These are phyloP conservation scores for Glomus cerebriforme DNA, from an alignment of 192 early-diverging fungal species.

Conservation along the genomic window DNA sequence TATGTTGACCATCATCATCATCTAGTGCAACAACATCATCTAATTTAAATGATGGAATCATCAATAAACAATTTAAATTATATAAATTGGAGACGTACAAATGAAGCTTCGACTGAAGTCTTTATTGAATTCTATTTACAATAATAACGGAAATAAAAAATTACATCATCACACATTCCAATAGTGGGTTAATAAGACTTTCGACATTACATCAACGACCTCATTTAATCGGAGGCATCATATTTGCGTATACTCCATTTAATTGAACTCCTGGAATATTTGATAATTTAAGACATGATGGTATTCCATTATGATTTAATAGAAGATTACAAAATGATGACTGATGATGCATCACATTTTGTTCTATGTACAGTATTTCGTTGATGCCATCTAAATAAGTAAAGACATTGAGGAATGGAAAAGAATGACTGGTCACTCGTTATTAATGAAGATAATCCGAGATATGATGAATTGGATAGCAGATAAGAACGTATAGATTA, in stretches of 20 bases:
- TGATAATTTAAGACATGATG: not conserved
- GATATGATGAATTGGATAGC: constrained; percentile 18
- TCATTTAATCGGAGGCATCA: constrained; percentile 10
- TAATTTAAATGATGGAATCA: not conserved
- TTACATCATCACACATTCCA: constrained; percentile 23
- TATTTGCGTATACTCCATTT: constrained; percentile 17
- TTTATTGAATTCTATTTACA: constrained; percentile 19
- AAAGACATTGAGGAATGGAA: constrained; percentile 7
- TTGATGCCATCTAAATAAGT: not conserved
- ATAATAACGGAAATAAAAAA: constrained; percentile 3
- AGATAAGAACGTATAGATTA: constrained; percentile 17
- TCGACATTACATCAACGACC: constrained; percentile 9
- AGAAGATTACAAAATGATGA: constrained; percentile 24
- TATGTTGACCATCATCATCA: not conserved
- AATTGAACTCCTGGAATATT: constrained; percentile 14
- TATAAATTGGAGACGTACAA: constrained; percentile 25
- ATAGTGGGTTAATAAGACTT: constrained; percentile 21
- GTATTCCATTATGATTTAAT: not conserved
- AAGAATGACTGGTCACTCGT: not conserved
- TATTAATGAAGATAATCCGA: not conserved
- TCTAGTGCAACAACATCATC: not conserved
- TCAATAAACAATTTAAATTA: not conserved
- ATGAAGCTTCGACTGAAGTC: not conserved
- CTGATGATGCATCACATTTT: constrained; percentile 1
- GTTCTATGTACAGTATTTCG: not conserved